These are phyloP conservation scores for Aureobasidium subglaciale DNA, from an alignment of 2,329 filamentous ascomycete genomes.

Conservation along the genomic window DNA sequence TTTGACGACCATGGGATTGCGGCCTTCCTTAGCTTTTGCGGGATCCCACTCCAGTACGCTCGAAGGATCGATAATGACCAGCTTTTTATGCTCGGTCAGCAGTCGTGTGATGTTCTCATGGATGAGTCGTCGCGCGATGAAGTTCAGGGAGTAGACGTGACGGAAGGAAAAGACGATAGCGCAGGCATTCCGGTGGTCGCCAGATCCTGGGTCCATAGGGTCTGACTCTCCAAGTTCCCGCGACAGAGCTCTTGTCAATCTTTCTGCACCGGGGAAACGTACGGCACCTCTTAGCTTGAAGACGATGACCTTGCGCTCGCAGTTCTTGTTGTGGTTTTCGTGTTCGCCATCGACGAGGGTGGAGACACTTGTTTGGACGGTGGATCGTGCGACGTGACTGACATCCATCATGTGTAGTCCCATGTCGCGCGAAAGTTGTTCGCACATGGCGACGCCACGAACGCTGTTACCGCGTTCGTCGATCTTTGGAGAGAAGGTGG, in stretches of 20 bases:
- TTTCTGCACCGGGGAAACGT: slow-evolving; percentile 20
- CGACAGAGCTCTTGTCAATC: slow-evolving; percentile 20
- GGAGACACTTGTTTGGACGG: slow-evolving; percentile 19
- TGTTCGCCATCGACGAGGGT: slow-evolving; percentile 15
- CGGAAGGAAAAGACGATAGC: slow-evolving; percentile 22
- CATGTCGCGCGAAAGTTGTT: slow-evolving; percentile 22
- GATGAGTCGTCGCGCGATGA: slow-evolving; percentile 19
- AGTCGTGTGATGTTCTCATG: slow-evolving; percentile 20
- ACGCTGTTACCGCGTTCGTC: slow-evolving; percentile 21
- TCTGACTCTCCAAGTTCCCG: slow-evolving; percentile 18
- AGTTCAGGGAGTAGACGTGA: slow-evolving; percentile 22
- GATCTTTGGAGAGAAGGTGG: slow-evolving; percentile 21
- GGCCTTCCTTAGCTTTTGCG: slow-evolving; percentile 14
- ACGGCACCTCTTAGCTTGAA: slow-evolving; percentile 22
- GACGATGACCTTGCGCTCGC: slow-evolving; percentile 17
- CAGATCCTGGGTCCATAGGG: slow-evolving; percentile 18
- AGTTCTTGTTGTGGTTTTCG: slow-evolving; percentile 7
- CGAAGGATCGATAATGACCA: slow-evolving; percentile 21
- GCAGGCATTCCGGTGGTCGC: slow-evolving; percentile 20
- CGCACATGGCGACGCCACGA: slow-evolving; percentile 21
- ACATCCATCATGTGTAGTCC: slow-evolving; percentile 23
- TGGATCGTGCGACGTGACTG: slow-evolving; percentile 21
- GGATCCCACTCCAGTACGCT: slow-evolving; percentile 19
- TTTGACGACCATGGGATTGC: slow-evolving; percentile 19
- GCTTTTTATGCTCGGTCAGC: slow-evolving; percentile 15